phyloP scores from a whole-genome alignment of 495 filamentous ascomycete species.

The Articulospora tetracladia region DNA sequence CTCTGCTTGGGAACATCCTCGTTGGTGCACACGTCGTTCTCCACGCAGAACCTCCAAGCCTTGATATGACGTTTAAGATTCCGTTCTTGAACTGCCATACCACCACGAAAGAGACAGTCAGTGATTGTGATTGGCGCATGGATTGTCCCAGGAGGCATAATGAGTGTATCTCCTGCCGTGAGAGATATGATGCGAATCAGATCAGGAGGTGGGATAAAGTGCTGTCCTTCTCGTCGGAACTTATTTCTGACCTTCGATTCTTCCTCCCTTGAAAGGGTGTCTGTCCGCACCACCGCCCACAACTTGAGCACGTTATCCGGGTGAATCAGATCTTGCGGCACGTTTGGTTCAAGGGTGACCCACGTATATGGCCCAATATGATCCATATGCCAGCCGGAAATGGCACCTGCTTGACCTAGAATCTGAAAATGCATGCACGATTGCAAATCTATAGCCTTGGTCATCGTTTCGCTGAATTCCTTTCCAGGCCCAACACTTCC shows the following conservation, averaged over 20 bases:
- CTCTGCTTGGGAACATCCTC: constrained; percentile 6
- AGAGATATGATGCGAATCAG: constrained; percentile 6
- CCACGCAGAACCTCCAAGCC: constrained; percentile 6
- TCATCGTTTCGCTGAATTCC: constrained; percentile 2
- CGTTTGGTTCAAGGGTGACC: constrained; percentile 8
- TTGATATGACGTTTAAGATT: background rate
- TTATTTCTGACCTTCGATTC: background rate
- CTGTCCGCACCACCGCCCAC: constrained; percentile 8
- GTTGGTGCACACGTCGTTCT: constrained; percentile 12
- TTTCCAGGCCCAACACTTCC: constrained; percentile 4
- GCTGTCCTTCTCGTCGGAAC: constrained; percentile 1
- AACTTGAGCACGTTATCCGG: constrained; percentile 9
- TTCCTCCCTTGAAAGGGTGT: constrained; percentile 1
- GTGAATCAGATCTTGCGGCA: background rate
- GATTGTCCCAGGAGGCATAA: constrained; percentile 16
- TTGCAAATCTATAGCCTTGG: constrained; percentile 5
- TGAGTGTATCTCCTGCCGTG: constrained; percentile 7
- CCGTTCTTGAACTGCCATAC: constrained; percentile 8
- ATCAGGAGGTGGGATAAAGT: constrained; percentile 1
- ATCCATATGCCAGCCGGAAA: constrained; percentile 16
- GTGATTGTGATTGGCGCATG: constrained; percentile 16
- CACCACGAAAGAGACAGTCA: constrained; percentile 10
- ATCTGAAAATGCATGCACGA: constrained; percentile 14
- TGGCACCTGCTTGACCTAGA: constrained; percentile 5
- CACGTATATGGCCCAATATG: constrained; percentile 9